phyloP scores from a whole-genome alignment of 257 asterid genomes.

The Solanum tarapatanum region DNA sequence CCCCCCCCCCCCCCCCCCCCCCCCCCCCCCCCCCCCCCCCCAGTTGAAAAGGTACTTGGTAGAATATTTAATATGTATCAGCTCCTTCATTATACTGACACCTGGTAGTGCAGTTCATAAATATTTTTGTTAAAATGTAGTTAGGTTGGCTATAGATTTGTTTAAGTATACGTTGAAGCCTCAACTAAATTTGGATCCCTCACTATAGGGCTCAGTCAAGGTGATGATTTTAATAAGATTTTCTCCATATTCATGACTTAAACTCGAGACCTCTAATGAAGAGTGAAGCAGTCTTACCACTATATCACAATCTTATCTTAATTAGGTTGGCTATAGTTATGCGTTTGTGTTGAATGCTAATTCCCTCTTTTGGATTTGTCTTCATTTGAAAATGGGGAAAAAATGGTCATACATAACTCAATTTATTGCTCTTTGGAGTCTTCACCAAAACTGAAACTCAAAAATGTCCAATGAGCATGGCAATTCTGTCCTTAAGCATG shows the following conservation, averaged over 20 bases:
- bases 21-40: too few species aligned
- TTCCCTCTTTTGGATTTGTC: background rate
- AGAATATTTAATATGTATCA: background rate
- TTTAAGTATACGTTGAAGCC: too few species aligned
- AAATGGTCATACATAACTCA: background rate
- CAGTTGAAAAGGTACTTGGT: background rate
- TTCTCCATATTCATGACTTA: too few species aligned
- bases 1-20: too few species aligned
- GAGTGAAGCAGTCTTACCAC: background rate
- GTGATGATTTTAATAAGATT: too few species aligned
- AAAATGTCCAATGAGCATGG: background rate
- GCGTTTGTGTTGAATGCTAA: background rate
- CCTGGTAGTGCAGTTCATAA: background rate
- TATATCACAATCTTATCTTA: background rate
- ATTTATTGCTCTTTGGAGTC: background rate
- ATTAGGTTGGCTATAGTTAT: background rate
- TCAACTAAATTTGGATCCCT: background rate
- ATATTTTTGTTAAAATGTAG: background rate
- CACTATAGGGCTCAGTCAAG: background rate
- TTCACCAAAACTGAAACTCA: background rate
- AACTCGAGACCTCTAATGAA: fast-evolving
- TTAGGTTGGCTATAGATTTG: background rate
- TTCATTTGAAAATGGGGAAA: background rate
- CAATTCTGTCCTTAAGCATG: background rate
- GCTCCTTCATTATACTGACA: background rate